Evolutionary conservation across 495 filamentous ascomycete species (phyloP), one percentile per base, ranked within the genome.

Genomic region (Oleoguttula mirabilis): DNA sequence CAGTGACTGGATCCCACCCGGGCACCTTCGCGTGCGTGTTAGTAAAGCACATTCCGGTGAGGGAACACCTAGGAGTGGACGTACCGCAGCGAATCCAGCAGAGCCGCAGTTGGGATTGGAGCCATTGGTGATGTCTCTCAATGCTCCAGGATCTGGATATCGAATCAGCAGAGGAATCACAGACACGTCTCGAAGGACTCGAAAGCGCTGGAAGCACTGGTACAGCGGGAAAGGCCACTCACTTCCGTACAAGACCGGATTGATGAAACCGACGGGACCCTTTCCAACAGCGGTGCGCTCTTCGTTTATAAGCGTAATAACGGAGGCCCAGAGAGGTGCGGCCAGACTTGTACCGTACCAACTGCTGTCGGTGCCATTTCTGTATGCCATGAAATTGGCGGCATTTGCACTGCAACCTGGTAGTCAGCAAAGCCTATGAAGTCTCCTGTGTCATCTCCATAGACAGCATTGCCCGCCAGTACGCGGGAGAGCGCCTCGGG

Each of bases 71-170:
- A 5, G 14, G n/a, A 20, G n/a, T n/a, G n/a, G n/a, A n/a, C n/a
- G n/a, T n/a, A n/a, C 43, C 21, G 45, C 38, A 4, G 17, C 14
- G 43, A 55, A 55, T 32, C 3, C 50, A 12, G 34, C 10, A 4
- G 70, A 72, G 24, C 66, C 66, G 54, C 79, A 84, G 3, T 68
- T 72, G 3, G 63, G 58, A 52, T 81, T 82, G 2, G 59, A 67
- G 0, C 80, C 80, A 10, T 48, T 53, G 8, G 65, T 75, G 34
- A 84, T 66, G 56, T 83, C 79, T 39, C 72, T 74, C 36, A 83
- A n/a, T n/a, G n/a, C n/a, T n/a, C n/a, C 11, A n/a, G 43, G 43
- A 32, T 36, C 21, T 37, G 19, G 22, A n/a, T n/a, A n/a, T n/a
- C n/a, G n/a, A n/a, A n/a, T n/a, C n/a, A n/a, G n/a, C n/a, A n/a